These are phyloP conservation scores for Fusarium robinianum DNA, from an alignment of 2,329 filamentous ascomycete species.

Conservation along the genomic window DNA sequence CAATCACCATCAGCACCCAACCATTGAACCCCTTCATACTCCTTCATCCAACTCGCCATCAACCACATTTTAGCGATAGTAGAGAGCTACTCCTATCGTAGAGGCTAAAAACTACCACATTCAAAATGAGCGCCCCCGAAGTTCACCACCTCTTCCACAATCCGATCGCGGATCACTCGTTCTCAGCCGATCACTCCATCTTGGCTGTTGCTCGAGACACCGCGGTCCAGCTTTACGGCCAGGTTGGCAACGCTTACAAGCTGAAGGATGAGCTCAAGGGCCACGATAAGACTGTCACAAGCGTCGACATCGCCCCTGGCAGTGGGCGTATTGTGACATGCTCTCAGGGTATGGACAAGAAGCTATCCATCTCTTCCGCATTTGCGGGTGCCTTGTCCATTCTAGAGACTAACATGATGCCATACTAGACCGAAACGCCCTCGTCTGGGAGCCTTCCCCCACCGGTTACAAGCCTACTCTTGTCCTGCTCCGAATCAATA, in stretches of 20 bases:
- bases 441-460: constrained; percentile 96
- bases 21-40: constrained; percentile 21
- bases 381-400: background rate
- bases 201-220: constrained; percentile 91
- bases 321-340: constrained; percentile 96
- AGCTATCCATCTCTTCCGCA: background rate
- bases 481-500: constrained; percentile 94
- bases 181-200: constrained; percentile 87
- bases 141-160: constrained; percentile 96
- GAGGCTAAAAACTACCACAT: constrained; percentile 26
- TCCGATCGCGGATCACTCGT: constrained; percentile 96
- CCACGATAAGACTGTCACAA: constrained; percentile 95
- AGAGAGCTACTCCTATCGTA: constrained; percentile 76
- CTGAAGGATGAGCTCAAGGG: constrained; percentile 92
- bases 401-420: constrained; percentile 10
- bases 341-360: constrained; percentile 73
- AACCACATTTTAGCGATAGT: constrained; percentile 71
- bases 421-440: constrained; percentile 83
- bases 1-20: constrained; percentile 24
- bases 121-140: constrained; percentile 80
- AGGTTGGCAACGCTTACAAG: constrained; percentile 73
- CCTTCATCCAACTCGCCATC: constrained; percentile 23
- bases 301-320: constrained; percentile 90
- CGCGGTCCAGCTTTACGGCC: constrained; percentile 84
- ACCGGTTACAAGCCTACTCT: constrained; percentile 95